These are phyloP conservation scores for Ustilago hordei DNA, from an alignment of 1,284 basidiomycete species.

Conservation along the genomic window DNA sequence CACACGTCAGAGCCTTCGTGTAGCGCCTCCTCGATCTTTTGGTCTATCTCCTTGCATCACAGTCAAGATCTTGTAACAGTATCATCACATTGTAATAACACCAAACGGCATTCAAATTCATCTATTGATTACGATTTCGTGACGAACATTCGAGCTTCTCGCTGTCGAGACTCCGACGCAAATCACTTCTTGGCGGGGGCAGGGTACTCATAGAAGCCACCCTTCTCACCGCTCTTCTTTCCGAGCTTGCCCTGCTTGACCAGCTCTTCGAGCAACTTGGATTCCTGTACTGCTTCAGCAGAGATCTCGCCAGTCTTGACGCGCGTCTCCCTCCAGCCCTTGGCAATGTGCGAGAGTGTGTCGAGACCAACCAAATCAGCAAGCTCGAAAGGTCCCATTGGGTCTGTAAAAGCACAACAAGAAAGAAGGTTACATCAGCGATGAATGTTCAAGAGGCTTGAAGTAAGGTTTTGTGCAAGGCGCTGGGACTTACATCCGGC, in stretches of 20 bases:
- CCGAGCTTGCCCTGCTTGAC: slow-evolving; percentile 74
- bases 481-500: slow-evolving; percentile 70
- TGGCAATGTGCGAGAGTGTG: slow-evolving; percentile 71
- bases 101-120: background rate
- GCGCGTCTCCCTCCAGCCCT: slow-evolving; percentile 73
- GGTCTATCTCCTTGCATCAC: background rate
- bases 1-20: background rate
- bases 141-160: background rate
- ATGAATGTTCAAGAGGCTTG: background rate
- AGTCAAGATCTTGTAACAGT: slow-evolving; percentile 6
- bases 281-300: slow-evolving; percentile 72
- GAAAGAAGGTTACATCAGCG: slow-evolving; percentile 3
- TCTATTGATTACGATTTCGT: slow-evolving; percentile 7
- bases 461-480: background rate
- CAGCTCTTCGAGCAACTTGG: slow-evolving; percentile 72
- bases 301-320: slow-evolving; percentile 70
- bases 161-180: background rate
- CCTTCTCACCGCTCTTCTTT: slow-evolving; percentile 72
- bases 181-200: slow-evolving; percentile 52
- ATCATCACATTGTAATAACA: slow-evolving; percentile 3
- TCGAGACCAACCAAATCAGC: slow-evolving; percentile 74
- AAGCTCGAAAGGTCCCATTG: slow-evolving; percentile 74
- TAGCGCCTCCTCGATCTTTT: background rate
- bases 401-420: slow-evolving; percentile 32
- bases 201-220: slow-evolving; percentile 71